Evolutionary conservation across 108 stramenopile genomes (phyloP).

Genomic region (Nitzschia sp.): DNA sequence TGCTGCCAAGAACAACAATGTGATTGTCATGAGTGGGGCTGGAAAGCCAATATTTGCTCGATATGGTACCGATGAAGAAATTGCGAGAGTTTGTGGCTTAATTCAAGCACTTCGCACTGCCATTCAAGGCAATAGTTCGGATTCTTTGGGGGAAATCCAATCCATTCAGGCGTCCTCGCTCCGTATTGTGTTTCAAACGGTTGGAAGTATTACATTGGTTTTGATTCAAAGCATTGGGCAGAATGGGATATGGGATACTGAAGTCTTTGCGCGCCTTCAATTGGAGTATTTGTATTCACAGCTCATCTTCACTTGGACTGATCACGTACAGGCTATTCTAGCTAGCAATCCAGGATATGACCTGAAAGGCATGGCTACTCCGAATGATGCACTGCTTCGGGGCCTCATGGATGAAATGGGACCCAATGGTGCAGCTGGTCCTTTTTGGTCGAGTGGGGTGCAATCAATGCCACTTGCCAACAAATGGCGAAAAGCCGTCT

Average conservation of each 20-base stretch:
- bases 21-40: constrained; percentile 69
- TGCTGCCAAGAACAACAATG: constrained; percentile 34
- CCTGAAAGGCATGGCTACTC: constrained; percentile 51
- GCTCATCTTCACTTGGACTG: constrained; percentile 66
- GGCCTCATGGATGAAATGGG: constrained; percentile 27
- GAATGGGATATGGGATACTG: constrained; percentile 31
- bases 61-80: constrained; percentile 56
- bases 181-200: constrained; percentile 60
- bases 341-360: constrained; percentile 61
- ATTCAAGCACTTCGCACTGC: constrained; percentile 66
- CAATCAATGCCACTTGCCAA: constrained; percentile 61
- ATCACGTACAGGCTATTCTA: constrained; percentile 64
- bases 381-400: constrained; percentile 30
- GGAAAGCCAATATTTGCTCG: constrained; percentile 78
- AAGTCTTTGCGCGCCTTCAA: constrained; percentile 60
- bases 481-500: constrained; percentile 60
- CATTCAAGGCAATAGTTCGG: constrained; percentile 24
- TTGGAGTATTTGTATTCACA: constrained; percentile 75
- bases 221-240: constrained; percentile 31
- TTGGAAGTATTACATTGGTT: constrained; percentile 67
- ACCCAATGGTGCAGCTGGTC: constrained; percentile 27
- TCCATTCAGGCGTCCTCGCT: constrained; percentile 44
- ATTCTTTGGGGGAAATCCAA: constrained; percentile 64
- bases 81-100: constrained; percentile 60
- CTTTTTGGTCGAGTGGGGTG: constrained; percentile 58